Base-by-base conservation (phyloP, 805 yeast species). In the Spathaspora girioi region DNA sequence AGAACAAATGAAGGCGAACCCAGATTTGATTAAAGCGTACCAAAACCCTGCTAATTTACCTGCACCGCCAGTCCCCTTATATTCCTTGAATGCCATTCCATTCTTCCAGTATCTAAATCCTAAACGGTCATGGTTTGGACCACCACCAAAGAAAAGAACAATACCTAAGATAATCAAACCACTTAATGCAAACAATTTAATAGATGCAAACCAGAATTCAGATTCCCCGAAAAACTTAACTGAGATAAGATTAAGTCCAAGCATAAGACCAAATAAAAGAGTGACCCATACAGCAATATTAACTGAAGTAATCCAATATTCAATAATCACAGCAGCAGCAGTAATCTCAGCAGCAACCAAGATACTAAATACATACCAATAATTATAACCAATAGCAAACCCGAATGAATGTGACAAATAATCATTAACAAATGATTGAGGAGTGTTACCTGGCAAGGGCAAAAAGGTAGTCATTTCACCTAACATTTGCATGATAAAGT, bases 1-100 rank as follows among this genome's bases (percentile, higher is more conserved):
- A 23, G 84, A 68, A 46, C 82, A 73, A 55, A 84, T 80, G 61
- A 83, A 84, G 3, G 87, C 81, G 58, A 83, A 84, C 14, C 84
- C 89, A 41, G 86, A 82, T 59, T 81, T 82, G 56, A 83, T 79
- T 47, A 84, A 70, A 49, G 80, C 83, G 14, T 82, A 79, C 81
- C 85, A 82, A 50, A 83, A 74, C 14, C 86, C 89, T 31, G 82
- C 67, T 64, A 86, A 84, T 54, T 76, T 77, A 45, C 89, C 91
- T 27, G 86, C 76, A 51, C 68, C 64, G 23, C 89, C 89, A 8
- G 59, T 62, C 1, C 71, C 67, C 48, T 80, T 58, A 58, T 82
- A 80, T 50, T 69, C 60, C 48, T 70, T 73, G 56, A 78, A 72
- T 1, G 77, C 71, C n/a, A n/a, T n/a, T 29, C 59, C 66, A 35